Evolutionary conservation across 768 basidiomycete genomes (phyloP), one percentile per base, ranked within the genome.

Genomic region (Hemileccinum rubropunctum): DNA sequence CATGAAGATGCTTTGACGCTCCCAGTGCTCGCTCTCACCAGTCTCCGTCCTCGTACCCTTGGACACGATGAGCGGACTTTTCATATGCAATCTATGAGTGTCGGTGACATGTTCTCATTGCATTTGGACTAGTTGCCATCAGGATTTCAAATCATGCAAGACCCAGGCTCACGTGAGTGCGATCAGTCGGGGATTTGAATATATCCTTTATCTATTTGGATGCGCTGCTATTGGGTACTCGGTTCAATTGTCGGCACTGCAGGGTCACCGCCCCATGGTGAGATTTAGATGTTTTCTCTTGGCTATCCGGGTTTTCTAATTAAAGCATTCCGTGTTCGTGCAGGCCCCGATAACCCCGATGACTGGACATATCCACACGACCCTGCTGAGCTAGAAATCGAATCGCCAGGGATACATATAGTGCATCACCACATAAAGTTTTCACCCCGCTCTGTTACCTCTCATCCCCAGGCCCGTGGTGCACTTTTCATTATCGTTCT

Each of bases 351-450:
- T 36, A 23, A 11, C 37, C 18, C 28, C 28, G 42, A 27, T 32
- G 17, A 18, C 48, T 39, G 18, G 28, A 12, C 17, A 33, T 9
- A 32, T 28, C 39, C 46, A 51, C 58, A 38, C 50, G 50, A 44
- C 54, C 21, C n/a, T 42, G 54, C 55, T 54, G 63, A 48, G 51
- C 59, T 52, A 42, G 44, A 58, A 58, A 47, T 39, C 10, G 28
- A 30, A 12, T 30, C 28, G 11, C 39, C 47, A 41, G 42, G 32
- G 28, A 51, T 68, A 68, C 56, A 64, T 68, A 68, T 66, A 68
- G 30, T 20, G 36, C 48, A n/a, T 18, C 28, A 11, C 17, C 10
- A 40, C 33, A 27, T 35, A 42, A n/a, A 20, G 36, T 27, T 23
- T 23, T 27, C 30, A 13, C 18, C 28, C 18, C 15, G 38, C 17